Conservation (phyloP, 176 grass and related monocot species). For the Typha latifolia region DNA sequence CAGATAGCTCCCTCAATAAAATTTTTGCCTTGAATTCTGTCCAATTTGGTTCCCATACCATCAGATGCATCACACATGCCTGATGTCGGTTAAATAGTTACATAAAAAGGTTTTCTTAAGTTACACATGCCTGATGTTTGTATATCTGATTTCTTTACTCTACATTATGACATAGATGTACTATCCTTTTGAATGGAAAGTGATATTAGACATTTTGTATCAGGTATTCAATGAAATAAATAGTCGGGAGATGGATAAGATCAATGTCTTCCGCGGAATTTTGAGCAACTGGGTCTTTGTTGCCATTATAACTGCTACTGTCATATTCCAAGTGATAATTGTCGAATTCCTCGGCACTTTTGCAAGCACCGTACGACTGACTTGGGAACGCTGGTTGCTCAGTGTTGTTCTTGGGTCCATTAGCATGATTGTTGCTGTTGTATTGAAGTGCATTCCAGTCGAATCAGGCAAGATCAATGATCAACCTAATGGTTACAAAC, state of each 20-base stretch:
- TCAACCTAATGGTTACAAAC: conserved; percentile 37
- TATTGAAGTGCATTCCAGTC: conserved; percentile 85
- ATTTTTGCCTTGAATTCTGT: too few species aligned
- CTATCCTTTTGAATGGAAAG: background rate
- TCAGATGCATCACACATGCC: background rate
- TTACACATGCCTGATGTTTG: too few species aligned
- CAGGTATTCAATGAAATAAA: conserved; percentile 99
- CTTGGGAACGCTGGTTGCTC: conserved; percentile 59
- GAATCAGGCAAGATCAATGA: conserved; percentile 21
- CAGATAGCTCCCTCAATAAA: too few species aligned
- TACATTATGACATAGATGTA: background rate
- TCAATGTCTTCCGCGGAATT: conserved; percentile 67
- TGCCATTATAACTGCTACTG: conserved; percentile 39
- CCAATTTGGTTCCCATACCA: background rate
- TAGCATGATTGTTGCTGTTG: conserved; percentile 53
- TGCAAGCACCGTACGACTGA: conserved; percentile 75
- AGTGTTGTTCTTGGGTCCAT: conserved; percentile 62
- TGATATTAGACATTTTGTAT: background rate
- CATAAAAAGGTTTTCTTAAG: too few species aligned
- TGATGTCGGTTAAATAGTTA: too few species aligned
- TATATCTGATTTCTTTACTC: background rate
- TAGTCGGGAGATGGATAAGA: conserved; percentile 93
- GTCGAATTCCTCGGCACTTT: conserved; percentile 79
- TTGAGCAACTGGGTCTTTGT: conserved; percentile 68
- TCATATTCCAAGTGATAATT: conserved; percentile 80